phyloP scores from a whole-genome alignment of 345 rosid species.

The Arabidopsis arenosa region DNA sequence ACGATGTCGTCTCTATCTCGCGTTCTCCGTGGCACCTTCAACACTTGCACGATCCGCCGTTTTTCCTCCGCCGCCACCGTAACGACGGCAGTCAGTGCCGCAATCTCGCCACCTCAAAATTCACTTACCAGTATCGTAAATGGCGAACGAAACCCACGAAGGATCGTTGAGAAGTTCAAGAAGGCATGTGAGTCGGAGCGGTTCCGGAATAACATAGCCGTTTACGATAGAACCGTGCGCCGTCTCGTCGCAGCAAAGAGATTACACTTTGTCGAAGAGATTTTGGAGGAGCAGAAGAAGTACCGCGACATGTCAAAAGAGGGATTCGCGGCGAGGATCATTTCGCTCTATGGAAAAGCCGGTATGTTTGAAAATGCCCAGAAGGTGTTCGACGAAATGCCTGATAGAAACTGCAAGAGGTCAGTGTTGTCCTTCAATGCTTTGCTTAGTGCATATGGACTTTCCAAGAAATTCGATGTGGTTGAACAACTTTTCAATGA shows the following conservation, averaged over 20 bases:
- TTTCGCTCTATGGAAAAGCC: conserved; percentile 56
- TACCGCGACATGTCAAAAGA: conserved; percentile 63
- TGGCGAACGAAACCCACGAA: conserved; percentile 59
- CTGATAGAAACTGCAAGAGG: conserved; percentile 51
- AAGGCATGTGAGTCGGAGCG: conserved; percentile 54
- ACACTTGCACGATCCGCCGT: conserved; percentile 40
- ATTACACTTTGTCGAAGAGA: conserved; percentile 55
- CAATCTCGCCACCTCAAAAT: conserved; percentile 25
- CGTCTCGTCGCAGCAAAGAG: conserved; percentile 62
- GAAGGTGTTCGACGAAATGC: conserved; percentile 89
- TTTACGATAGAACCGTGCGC: conserved; percentile 60
- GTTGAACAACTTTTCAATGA: conserved; percentile 50
- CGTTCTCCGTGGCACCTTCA: conserved; percentile 48
- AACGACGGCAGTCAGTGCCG: conserved; percentile 5
- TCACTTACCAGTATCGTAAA: conserved; percentile 44
- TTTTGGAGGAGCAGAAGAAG: conserved; percentile 72
- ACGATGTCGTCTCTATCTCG: conserved; percentile 51
- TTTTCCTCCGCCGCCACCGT: conserved; percentile 39
- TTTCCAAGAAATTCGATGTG: conserved; percentile 56
- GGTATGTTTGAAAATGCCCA: conserved; percentile 68
- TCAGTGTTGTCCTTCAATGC: conserved; percentile 71
- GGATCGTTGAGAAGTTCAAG: conserved; percentile 70
- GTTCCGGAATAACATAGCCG: conserved; percentile 59
- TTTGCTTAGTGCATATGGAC: conserved; percentile 59
- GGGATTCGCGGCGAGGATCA: conserved; percentile 59